Conservation (phyloP, 345 rosid species). For the Xanthoceras sorbifolium region DNA sequence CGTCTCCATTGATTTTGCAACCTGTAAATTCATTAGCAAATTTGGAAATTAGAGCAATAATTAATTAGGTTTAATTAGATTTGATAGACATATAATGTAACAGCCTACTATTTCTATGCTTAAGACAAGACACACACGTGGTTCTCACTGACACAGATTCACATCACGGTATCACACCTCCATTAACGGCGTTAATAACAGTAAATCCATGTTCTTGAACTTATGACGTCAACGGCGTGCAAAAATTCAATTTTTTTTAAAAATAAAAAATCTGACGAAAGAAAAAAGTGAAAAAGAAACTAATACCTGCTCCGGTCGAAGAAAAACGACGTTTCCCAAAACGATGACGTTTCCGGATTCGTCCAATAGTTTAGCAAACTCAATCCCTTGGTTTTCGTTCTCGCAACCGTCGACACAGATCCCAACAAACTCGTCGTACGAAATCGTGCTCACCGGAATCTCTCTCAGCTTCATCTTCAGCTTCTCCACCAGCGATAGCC, state of each 20-base stretch:
- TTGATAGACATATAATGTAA: too few species aligned
- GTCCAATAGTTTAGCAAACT: constrained; percentile 63
- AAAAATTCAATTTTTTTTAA: neutral
- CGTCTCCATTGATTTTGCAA: constrained; percentile 58
- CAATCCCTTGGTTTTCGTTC: constrained; percentile 47
- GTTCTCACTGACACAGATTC: too few species aligned
- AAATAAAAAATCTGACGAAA: neutral
- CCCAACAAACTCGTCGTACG: constrained; percentile 46
- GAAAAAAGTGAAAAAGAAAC: neutral
- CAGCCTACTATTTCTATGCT: too few species aligned
- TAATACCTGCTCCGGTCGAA: constrained; percentile 77
- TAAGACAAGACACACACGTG: too few species aligned
- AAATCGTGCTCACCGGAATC: constrained; percentile 49
- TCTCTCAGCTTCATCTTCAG: constrained; percentile 56
- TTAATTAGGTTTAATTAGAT: too few species aligned
- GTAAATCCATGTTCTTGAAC: neutral
- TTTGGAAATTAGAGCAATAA: neutral
- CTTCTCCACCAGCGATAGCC: constrained; percentile 55
- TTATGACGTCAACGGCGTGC: neutral
- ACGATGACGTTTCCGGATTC: constrained; percentile 75
- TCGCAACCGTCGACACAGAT: constrained; percentile 60
- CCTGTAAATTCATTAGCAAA: constrained; percentile 33
- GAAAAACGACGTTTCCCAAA: constrained; percentile 62
- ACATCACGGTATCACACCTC: too few species aligned
- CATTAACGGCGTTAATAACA: neutral